Conservation (phyloP, 805 yeast species). For the Komagataella ulmi region DNA sequence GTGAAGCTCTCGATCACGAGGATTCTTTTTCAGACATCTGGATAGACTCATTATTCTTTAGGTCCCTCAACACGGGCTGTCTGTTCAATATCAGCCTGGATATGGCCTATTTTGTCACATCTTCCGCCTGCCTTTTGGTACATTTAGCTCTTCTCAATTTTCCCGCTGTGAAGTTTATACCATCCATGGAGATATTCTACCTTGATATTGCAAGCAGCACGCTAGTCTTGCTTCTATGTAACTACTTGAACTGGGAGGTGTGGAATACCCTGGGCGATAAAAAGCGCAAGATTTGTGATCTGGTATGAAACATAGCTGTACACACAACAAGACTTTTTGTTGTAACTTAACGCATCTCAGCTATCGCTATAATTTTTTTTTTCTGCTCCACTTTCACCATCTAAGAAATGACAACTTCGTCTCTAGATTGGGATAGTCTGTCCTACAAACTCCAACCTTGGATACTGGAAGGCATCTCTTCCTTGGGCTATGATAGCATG, state of each 20-base stretch:
- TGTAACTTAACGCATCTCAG: not conserved
- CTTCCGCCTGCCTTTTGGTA: not conserved
- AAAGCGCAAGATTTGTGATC: not conserved
- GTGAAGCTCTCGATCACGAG: not conserved
- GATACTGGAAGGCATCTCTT: conserved; percentile 69
- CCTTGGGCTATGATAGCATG: conserved; percentile 71
- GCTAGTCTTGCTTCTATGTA: not conserved
- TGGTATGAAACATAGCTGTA: not conserved
- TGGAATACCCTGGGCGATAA: not conserved
- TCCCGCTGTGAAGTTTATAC: not conserved
- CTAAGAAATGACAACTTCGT: conserved; percentile 12
- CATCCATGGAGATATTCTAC: not conserved
- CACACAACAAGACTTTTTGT: not conserved
- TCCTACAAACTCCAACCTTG: conserved; percentile 73
- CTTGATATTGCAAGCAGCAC: not conserved
- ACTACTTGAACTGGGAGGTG: not conserved
- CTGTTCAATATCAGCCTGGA: not conserved
- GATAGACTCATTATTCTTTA: not conserved
- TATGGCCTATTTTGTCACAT: not conserved
- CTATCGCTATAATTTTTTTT: not conserved
- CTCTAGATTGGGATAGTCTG: conserved; percentile 52
- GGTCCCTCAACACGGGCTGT: not conserved
- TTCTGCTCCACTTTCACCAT: not conserved
- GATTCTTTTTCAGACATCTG: not conserved
- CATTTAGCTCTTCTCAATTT: not conserved